Evolutionary conservation across 2,329 filamentous ascomycete genomes (phyloP), one percentile per base, ranked within the genome.

Genomic region (Paraphaeosphaeria minitans): DNA sequence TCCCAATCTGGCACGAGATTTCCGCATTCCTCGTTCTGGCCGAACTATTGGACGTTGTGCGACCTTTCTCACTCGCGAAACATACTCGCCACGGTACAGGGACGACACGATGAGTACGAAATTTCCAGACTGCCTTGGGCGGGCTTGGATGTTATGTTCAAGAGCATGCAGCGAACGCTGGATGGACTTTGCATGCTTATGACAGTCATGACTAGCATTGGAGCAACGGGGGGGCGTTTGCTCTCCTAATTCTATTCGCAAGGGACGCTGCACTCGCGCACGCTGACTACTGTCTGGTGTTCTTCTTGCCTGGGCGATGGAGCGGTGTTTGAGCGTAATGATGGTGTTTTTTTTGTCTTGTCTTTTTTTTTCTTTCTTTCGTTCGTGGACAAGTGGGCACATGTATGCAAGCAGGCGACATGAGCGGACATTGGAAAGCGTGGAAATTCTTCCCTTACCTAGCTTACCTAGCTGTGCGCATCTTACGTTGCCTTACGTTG

Each of bases 121-220:
- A 3, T 64, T 67, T 58, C 70, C 66, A 66, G 70, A 58, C 66
- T 63, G 60, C 69, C 62, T 57, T 64, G 61, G 57, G 62, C 55
- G 57, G 56, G 55, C 53, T 54, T 46, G 37, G 31, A 55, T 53
- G 57, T 55, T 37, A 55, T 55, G 57, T 55, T 33, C 61, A 29
- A 67, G 51, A 64, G 65, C 60, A 61, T 59, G 57, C 56, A 54
- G 49, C 55, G 52, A 31, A 43, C 53, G 42, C 35, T 27, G 57
- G 49, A 48, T 27, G 57, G 53, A 48, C 48, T 45, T 53, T 53
- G 42, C 48, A 45, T 66, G 61, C 66, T 75, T 65, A 75, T 65
- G 73, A 74, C 64, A 67, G 66, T 73, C 61, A 76, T 62, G 71
- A 74, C 61, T 59, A 74, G 71, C 73, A 75, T 75, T 67, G 54